phyloP scores from a whole-genome alignment of 345 rosid genomes.

The Corchorus capsularis region DNA sequence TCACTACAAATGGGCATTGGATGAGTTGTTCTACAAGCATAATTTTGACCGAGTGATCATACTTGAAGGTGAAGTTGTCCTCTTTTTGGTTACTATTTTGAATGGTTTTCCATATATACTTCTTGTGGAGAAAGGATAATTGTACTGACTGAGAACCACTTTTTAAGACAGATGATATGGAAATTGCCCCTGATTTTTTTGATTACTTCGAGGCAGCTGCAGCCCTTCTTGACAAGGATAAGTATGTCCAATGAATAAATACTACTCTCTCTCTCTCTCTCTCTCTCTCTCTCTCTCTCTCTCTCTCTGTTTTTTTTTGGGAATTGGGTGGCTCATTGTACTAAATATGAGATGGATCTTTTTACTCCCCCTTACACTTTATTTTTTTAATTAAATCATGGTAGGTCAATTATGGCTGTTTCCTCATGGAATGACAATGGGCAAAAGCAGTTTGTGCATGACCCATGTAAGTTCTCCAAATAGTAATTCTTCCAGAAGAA shows the following conservation, averaged over 20 bases:
- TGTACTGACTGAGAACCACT: conserved; percentile 27
- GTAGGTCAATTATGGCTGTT: conserved; percentile 96
- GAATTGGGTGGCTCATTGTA: neutral
- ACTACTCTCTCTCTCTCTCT: neutral
- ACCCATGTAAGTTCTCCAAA: conserved; percentile 63
- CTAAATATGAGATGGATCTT: neutral
- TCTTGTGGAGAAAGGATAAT: neutral
- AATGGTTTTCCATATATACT: neutral
- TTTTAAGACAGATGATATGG: conserved; percentile 93
- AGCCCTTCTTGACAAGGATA: conserved; percentile 85
- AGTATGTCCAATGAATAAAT: conserved; percentile 48
- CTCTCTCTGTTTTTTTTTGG: neutral
- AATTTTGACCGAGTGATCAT: conserved; percentile 80
- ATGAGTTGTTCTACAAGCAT: conserved; percentile 78
- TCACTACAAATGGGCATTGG: conserved; percentile 98
- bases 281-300: neutral
- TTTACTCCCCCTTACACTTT: neutral
- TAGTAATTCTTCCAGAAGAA: neutral
- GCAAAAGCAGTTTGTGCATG: conserved; percentile 93
- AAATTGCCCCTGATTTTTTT: conserved; percentile 94
- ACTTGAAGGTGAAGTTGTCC: conserved; percentile 74
- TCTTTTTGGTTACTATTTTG: conserved; percentile 10
- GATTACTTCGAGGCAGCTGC: conserved; percentile 97
- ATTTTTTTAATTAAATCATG: conserved; percentile 1
- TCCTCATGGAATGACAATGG: conserved; percentile 99